A percentile compares a stretch with the other conserved stretches of the same genome.
These are phyloP conservation scores for Boeremia exigua DNA, from an alignment of 2,329 filamentous ascomycete genomes.

Conservation along the genomic window DNA sequence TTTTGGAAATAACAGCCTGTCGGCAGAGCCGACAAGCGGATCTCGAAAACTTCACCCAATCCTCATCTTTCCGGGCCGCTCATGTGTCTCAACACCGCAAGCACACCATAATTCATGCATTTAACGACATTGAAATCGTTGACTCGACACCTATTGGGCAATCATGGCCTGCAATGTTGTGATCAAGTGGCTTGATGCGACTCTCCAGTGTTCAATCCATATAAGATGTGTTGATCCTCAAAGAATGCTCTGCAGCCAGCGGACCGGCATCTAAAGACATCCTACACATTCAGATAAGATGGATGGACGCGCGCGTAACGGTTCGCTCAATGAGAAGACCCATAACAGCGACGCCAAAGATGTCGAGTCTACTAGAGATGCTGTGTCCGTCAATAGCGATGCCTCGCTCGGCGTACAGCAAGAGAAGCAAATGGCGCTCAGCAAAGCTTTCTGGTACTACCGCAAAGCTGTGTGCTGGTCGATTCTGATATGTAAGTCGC, in stretches of 20 bases:
- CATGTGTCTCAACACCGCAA: neutral
- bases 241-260: too few relatives aligned
- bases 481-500: neutral
- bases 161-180: neutral
- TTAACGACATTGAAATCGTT: neutral
- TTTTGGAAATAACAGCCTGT: neutral
- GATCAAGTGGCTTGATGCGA: neutral
- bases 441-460: neutral
- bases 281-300: too few relatives aligned
- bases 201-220: too few relatives aligned
- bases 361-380: neutral
- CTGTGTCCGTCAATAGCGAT: neutral
- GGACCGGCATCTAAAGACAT: too few relatives aligned
- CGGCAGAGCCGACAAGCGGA: neutral
- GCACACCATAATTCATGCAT: neutral
- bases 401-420: neutral
- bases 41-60: neutral
- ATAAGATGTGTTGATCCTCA: too few relatives aligned
- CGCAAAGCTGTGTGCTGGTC: neutral
- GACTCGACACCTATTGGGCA: neutral
- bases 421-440: neutral
- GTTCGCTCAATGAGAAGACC: neutral
- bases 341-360: neutral
- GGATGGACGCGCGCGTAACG: neutral
- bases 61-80: neutral